phyloP scores from a whole-genome alignment of 1,284 basidiomycete genomes.

The Pseudozyma pruni region DNA sequence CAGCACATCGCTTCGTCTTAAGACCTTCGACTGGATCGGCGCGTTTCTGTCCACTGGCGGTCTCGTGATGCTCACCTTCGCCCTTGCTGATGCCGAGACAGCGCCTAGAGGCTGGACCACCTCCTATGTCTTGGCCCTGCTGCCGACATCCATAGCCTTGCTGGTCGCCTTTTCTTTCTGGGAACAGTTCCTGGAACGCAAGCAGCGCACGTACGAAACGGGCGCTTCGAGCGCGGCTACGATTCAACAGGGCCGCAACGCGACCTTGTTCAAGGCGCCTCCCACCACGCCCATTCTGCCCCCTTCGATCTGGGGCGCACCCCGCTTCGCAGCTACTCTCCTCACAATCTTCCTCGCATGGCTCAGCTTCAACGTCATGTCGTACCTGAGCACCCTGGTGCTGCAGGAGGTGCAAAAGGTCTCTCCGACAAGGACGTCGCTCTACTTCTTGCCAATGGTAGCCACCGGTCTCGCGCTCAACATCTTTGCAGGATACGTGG shows the following conservation, averaged over 20 bases:
- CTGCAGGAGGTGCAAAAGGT: conserved; percentile 66
- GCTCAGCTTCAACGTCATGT: conserved; percentile 72
- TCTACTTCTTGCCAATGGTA: conserved; percentile 80
- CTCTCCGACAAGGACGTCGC: conserved; percentile 76
- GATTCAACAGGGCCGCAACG: conserved; percentile 60
- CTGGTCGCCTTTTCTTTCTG: conserved; percentile 76
- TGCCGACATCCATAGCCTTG: conserved; percentile 76
- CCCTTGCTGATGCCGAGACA: conserved; percentile 78
- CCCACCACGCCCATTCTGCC: conserved; percentile 53
- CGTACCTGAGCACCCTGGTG: conserved; percentile 49
- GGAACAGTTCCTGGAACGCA: conserved; percentile 74
- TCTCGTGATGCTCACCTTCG: conserved; percentile 81
- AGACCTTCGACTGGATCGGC: conserved; percentile 81
- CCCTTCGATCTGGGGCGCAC: conserved; percentile 56
- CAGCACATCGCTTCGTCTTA: conserved; percentile 33
- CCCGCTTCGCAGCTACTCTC: conserved; percentile 70
- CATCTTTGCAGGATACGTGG: conserved; percentile 53
- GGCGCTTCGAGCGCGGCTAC: conserved; percentile 18
- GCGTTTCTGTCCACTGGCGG: conserved; percentile 79
- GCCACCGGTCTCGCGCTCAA: conserved; percentile 64
- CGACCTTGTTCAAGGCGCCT: conserved; percentile 70
- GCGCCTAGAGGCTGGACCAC: conserved; percentile 80
- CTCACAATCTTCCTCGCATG: conserved; percentile 80
- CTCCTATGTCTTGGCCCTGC: conserved; percentile 71
- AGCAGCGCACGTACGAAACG: conserved; percentile 35